Base-by-base conservation (phyloP, 306 rosid genomes). In the Begonia fuchsioides region DNA sequence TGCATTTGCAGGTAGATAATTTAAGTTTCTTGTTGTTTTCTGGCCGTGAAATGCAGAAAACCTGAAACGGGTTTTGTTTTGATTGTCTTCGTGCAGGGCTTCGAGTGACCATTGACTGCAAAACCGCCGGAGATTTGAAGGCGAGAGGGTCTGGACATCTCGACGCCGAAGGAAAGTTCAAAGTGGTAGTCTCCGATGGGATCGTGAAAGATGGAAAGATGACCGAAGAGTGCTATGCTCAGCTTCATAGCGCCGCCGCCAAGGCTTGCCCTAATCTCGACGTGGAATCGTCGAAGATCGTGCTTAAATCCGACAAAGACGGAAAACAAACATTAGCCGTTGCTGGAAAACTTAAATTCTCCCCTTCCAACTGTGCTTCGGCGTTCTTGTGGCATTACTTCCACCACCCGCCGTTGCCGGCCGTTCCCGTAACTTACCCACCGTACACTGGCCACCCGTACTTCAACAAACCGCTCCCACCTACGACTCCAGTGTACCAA, bases 201-300 rank as follows among this genome's bases (percentile, higher is more conserved):
- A 71, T 72, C 19, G 64, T 76, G 6, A 69, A 70, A 60, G 70
- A 68, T 17, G 87, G 65, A 57, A 46, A 76, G 13, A 7, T 88
- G 7, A 76, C 68, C 47, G 94, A 75, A 61, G 86, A 90, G 16
- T 90, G 97, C 35, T 84, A 76, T 72, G 97, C 85, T 49, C 84
- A 79, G 47, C 71, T 90, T 17, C 95, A 76, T 16, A 81, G 84
- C 61, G 83, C 93, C 18, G 59, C 75, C 49, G 71, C 63, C 18
- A 12, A 64, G 39, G 95, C 92, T 3, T 90, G 95, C 48, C 79
- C 81, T 66, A 61, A 73, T 13, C 90, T 72, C 43, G 82, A 77
- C 9, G 52, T 73, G 0, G 57, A 76, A 8, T 50, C 75, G 57
- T 61, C 76, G 10, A 81, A 76, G 54, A 64, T 90, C 12, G 74